Evolutionary conservation across 257 asterid genomes (phyloP).

Genomic region (Datura wrightii): DNA sequence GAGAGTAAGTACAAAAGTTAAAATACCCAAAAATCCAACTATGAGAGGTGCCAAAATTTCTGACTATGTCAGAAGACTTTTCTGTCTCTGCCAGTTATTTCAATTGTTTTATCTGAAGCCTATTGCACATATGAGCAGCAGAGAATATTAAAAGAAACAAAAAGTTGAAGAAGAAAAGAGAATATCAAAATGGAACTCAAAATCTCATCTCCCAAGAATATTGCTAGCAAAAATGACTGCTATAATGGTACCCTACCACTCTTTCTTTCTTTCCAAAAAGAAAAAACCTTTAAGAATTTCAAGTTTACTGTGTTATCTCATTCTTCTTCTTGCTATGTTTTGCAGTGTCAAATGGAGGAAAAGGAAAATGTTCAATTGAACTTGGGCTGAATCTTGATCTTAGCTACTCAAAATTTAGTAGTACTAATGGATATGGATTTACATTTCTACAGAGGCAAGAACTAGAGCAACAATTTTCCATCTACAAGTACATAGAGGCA

Average conservation of each 20-base stretch:
- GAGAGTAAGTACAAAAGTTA: background rate
- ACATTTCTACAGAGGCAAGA: constrained; percentile 38
- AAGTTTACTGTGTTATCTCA: background rate
- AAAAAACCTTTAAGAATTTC: background rate
- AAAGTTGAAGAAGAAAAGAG: background rate
- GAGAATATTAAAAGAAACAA: background rate
- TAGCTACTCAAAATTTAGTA: background rate
- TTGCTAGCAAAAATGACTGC: background rate
- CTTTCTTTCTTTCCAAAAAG: background rate
- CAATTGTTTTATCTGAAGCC: constrained; percentile 23
- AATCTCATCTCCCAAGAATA: constrained; percentile 9
- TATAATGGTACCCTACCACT: background rate
- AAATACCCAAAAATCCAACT: background rate
- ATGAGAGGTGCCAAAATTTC: constrained; percentile 6
- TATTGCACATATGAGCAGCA: background rate
- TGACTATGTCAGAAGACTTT: constrained; percentile 28
- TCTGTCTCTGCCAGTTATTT: background rate
- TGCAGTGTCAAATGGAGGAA: constrained; percentile 3
- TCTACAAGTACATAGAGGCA: constrained; percentile 38
- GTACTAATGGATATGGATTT: constrained; percentile 31
- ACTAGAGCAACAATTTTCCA: constrained; percentile 36
- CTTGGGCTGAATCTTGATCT: constrained; percentile 18
- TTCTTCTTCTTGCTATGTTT: background rate
- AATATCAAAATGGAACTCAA: constrained; percentile 12
- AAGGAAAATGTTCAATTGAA: background rate